Percentiles rank a stretch among this genome's conserved stretches.
phyloP scores from a whole-genome alignment of 2,329 filamentous ascomycete genomes.

The Cytospora piceicola region DNA sequence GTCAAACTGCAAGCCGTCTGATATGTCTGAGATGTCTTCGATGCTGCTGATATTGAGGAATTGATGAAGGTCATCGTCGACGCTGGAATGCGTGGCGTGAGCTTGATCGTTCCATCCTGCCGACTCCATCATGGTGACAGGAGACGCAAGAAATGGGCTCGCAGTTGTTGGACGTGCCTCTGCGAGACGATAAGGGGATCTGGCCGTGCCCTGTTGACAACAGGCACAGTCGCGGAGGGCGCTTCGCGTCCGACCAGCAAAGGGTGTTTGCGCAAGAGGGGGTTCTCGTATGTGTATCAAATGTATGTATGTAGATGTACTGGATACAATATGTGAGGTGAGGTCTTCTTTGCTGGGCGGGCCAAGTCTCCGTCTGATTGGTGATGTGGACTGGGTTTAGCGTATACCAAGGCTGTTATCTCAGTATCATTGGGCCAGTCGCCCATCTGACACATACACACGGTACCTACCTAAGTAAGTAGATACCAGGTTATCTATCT shows the following conservation, averaged over 20 bases:
- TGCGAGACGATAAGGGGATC: slow-evolving; percentile 2
- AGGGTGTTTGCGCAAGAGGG: slow-evolving; percentile 1
- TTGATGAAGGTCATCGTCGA: slow-evolving; percentile 67
- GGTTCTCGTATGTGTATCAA: neutral
- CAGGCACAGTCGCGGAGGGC: slow-evolving; percentile 16
- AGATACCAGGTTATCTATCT: too few species aligned
- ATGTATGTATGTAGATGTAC: neutral
- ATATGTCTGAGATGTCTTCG: slow-evolving; percentile 53
- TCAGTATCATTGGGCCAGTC: slow-evolving; percentile 25
- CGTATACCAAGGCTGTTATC: slow-evolving; percentile 8
- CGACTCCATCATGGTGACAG: slow-evolving; percentile 55
- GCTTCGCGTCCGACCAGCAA: slow-evolving; percentile 23
- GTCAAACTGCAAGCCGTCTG: slow-evolving; percentile 61
- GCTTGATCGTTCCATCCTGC: slow-evolving; percentile 61
- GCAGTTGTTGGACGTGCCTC: slow-evolving; percentile 17
- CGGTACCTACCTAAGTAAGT: slow-evolving; percentile 6
- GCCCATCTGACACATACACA: slow-evolving; percentile 1
- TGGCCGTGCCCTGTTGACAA: neutral
- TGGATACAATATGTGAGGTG: slow-evolving; percentile 6
- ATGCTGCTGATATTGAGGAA: slow-evolving; percentile 65
- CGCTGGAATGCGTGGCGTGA: slow-evolving; percentile 53
- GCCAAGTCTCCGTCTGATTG: slow-evolving; percentile 27
- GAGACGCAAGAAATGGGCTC: slow-evolving; percentile 1
- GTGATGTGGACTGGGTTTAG: slow-evolving; percentile 24
- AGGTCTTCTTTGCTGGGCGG: slow-evolving; percentile 22